Conservation (phyloP, 495 filamentous ascomycete genomes). For the Clohesyomyces aquaticus region DNA sequence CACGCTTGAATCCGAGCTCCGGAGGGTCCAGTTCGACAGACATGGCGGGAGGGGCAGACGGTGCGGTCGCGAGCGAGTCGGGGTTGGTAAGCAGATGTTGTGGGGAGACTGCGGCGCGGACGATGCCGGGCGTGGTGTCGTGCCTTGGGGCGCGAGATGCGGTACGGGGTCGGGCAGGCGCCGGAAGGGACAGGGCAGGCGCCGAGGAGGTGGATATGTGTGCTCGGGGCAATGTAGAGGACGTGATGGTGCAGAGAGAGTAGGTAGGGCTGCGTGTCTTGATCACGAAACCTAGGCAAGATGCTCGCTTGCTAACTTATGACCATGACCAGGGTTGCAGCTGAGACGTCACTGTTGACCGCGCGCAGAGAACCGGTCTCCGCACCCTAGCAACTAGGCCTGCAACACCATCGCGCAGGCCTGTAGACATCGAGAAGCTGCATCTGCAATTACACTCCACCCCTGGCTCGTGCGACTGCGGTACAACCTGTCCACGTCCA, state of each 20-base stretch:
- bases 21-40: conserved; percentile 88
- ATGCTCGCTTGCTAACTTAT: not conserved
- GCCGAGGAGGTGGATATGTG: too few relatives aligned
- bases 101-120: conserved; percentile 3
- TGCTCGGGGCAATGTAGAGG: not conserved
- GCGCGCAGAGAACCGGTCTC: not conserved
- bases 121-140: not conserved
- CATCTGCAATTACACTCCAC: too few relatives aligned
- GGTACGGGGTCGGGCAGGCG: not conserved
- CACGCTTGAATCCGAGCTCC: conserved; percentile 95
- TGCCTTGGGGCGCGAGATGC: not conserved
- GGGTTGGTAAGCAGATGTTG: conserved; percentile 29
- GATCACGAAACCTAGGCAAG: not conserved
- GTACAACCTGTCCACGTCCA: too few relatives aligned
- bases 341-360: not conserved
- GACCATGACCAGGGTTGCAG: not conserved
- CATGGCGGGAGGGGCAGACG: conserved; percentile 62
- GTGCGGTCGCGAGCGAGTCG: not conserved
- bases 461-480: too few relatives aligned
- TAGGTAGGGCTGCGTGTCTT: not conserved
- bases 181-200: conserved; percentile 1
- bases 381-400: not conserved
- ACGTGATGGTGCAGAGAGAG: not conserved
- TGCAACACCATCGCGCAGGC: too few relatives aligned
- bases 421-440: too few relatives aligned